A percentile compares a stretch with the other conserved stretches of the same genome.
These are phyloP conservation scores for Pythium biforme DNA, from an alignment of 352 stramenopile genomes.

Conservation along the genomic window DNA sequence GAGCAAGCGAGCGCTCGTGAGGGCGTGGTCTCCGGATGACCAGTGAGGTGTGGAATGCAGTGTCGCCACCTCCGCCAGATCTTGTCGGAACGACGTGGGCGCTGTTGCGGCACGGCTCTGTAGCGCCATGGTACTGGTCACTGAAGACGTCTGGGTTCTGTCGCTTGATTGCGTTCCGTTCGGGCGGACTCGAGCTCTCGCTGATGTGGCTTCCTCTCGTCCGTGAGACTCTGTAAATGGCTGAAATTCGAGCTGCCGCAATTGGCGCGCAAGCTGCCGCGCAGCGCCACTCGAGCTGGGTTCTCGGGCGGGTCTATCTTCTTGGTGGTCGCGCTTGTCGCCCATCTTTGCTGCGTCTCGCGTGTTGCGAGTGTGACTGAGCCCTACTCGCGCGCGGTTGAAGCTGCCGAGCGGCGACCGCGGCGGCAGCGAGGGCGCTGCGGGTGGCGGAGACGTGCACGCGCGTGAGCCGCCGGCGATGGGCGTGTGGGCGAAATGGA, in stretches of 20 bases:
- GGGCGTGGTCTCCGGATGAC: not conserved
- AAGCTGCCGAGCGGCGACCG: conserved; percentile 5
- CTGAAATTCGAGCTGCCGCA: conserved; percentile 11
- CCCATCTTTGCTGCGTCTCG: conserved; percentile 20
- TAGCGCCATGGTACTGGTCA: conserved; percentile 7
- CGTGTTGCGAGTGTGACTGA: conserved; percentile 5
- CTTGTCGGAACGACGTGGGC: not conserved
- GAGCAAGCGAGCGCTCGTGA: conserved; percentile 5
- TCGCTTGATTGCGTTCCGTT: conserved; percentile 3
- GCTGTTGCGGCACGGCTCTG: not conserved
- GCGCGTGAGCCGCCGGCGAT: not conserved
- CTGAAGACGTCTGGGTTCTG: conserved; percentile 11
- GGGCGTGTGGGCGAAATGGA: conserved; percentile 1
- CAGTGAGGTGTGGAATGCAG: conserved; percentile 5
- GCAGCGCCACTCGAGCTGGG: not conserved
- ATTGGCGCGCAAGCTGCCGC: conserved; percentile 1
- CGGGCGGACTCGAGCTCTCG: not conserved
- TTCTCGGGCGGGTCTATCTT: not conserved
- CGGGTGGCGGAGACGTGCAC: not conserved
- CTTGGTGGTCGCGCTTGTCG: conserved; percentile 15
- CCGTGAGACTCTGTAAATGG: not conserved
- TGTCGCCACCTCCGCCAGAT: conserved; percentile 4
- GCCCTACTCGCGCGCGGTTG: not conserved
- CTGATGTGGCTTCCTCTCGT: not conserved
- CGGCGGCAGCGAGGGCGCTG: too few species aligned